A percentile compares a stretch with the other conserved stretches of the same genome.
Conservation (phyloP, 2,329 filamentous ascomycete genomes). For the Colletotrichum eremochloae region DNA sequence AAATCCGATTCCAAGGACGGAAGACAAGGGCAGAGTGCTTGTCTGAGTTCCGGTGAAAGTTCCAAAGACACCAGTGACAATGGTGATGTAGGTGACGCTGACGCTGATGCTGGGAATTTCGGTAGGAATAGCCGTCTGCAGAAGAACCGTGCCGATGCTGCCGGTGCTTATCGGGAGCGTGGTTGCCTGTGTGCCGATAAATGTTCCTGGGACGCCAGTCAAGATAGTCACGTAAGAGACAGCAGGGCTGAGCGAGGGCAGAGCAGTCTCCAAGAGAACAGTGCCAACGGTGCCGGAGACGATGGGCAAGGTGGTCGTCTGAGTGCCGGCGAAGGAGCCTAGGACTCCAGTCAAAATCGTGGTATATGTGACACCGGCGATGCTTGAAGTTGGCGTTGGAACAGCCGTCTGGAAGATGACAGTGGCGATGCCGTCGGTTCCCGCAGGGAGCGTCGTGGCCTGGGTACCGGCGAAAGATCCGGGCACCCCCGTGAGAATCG, state of each 20-base stretch:
- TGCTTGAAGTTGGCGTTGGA: slow-evolving; percentile 12
- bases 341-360: slow-evolving; percentile 16
- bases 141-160: slow-evolving; percentile 14
- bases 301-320: slow-evolving; percentile 12
- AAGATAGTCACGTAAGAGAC: slow-evolving; percentile 2
- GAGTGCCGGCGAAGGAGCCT: slow-evolving; percentile 18
- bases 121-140: slow-evolving; percentile 20
- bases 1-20: neutral
- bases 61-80: slow-evolving; percentile 18
- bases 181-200: slow-evolving; percentile 5
- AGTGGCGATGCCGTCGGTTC: slow-evolving; percentile 7
- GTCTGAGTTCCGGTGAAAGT: slow-evolving; percentile 14
- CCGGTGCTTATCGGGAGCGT: slow-evolving; percentile 1
- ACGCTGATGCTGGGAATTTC: neutral
- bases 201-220: slow-evolving; percentile 16
- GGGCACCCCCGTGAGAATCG: slow-evolving; percentile 13
- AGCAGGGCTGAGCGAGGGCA: neutral
- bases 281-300: slow-evolving; percentile 15
- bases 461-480: slow-evolving; percentile 4
- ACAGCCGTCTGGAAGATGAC: slow-evolving; percentile 19
- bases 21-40: slow-evolving; percentile 5
- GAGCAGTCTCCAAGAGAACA: slow-evolving; percentile 21
- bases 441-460: slow-evolving; percentile 18
- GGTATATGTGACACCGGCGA: slow-evolving; percentile 5
- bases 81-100: slow-evolving; percentile 13